Conservation (phyloP, 2,329 filamentous ascomycete genomes). For the Epichloe brachyelytri region DNA sequence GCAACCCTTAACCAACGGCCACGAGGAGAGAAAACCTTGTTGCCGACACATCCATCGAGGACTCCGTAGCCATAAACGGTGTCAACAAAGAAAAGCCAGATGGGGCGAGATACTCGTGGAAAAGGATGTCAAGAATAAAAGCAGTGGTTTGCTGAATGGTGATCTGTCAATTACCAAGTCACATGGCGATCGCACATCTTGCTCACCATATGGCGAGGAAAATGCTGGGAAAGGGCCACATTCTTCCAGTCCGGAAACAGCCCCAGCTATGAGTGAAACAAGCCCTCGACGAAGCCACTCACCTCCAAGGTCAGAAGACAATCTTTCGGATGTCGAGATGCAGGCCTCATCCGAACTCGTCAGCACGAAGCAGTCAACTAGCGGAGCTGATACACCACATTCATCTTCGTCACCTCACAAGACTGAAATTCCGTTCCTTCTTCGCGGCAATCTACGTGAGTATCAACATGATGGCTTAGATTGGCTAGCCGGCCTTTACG, state of each 20-base stretch:
- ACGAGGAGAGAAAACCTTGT: neutral
- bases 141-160: neutral
- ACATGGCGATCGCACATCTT: neutral
- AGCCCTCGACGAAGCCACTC: slow-evolving; percentile 35
- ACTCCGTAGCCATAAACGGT: neutral
- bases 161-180: slow-evolving; percentile 1
- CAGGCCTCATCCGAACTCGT: slow-evolving; percentile 25
- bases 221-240: slow-evolving; percentile 15
- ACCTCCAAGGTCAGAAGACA: slow-evolving; percentile 36
- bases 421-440: slow-evolving; percentile 66
- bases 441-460: slow-evolving; percentile 80
- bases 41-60: neutral
- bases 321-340: slow-evolving; percentile 35
- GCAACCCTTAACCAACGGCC: neutral
- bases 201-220: neutral
- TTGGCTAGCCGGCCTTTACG: slow-evolving; percentile 89
- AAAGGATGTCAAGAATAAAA: neutral
- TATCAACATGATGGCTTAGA: slow-evolving; percentile 97
- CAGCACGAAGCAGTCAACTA: slow-evolving; percentile 15
- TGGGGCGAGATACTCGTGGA: no score
- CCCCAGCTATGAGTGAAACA: slow-evolving; percentile 27
- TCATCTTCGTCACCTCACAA: slow-evolving; percentile 30
- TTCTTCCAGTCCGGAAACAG: slow-evolving; percentile 25
- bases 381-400: slow-evolving; percentile 22
- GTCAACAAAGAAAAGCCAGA: neutral